Conservation (phyloP, 164 flowering plant species). For the Liriodendron chinense region DNA sequence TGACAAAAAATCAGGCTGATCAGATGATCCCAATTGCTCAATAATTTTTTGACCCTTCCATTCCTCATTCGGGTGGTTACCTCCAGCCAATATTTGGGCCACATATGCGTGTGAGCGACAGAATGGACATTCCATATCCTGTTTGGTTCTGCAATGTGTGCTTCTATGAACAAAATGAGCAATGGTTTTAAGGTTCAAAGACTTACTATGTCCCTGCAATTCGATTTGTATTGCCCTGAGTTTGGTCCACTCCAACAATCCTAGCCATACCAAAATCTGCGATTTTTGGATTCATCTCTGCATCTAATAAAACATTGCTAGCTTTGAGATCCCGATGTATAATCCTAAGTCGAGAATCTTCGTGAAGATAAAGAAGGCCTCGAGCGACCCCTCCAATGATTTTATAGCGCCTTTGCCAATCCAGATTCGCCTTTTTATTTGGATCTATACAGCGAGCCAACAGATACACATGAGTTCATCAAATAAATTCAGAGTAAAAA, state of each 20-base stretch:
- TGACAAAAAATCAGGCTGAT: too few relatives aligned
- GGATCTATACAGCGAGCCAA: neutral
- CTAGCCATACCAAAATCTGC: constrained; percentile 54
- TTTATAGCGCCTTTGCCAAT: constrained; percentile 26
- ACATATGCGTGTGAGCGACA: too few relatives aligned
- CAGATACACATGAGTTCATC: neutral
- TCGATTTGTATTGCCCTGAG: constrained; percentile 19
- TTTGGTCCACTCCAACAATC: constrained; percentile 29
- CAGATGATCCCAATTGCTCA: too few relatives aligned
- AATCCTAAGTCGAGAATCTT: constrained; percentile 46
- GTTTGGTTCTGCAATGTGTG: neutral
- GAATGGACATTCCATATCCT: too few relatives aligned
- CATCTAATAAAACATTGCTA: constrained; percentile 51
- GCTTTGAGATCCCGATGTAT: constrained; percentile 64
- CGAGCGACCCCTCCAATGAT: constrained; percentile 43
- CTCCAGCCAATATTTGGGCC: too few relatives aligned
- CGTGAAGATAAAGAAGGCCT: constrained; percentile 61
- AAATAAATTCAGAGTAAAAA: neutral
- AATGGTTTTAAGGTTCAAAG: neutral
- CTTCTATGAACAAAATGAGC: neutral
- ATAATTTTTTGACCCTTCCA: too few relatives aligned
- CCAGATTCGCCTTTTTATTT: neutral
- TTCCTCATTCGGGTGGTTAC: too few relatives aligned
- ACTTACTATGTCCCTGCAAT: constrained; percentile 43
- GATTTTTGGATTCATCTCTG: constrained; percentile 42